A percentile compares a stretch with the other conserved stretches of the same genome.
phyloP scores from a whole-genome alignment of 495 filamentous ascomycete species.

The Aspergillus egyptiacus region DNA sequence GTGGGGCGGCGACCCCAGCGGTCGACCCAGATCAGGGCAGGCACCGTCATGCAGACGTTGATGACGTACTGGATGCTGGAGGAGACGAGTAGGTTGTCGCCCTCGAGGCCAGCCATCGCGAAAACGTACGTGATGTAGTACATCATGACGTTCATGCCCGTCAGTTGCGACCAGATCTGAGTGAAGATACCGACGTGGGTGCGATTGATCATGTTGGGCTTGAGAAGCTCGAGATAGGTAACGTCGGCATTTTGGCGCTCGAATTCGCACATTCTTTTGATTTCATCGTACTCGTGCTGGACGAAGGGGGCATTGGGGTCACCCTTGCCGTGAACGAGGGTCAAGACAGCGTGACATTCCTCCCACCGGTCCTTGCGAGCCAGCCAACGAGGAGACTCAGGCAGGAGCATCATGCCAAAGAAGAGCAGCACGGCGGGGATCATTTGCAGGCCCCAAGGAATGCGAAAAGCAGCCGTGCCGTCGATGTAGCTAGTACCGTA shows the following conservation, averaged over 20 bases:
- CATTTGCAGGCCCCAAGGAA: conserved; percentile 75
- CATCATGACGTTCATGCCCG: conserved; percentile 83
- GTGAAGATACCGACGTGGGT: conserved; percentile 70
- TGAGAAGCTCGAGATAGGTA: conserved; percentile 64
- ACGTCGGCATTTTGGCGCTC: conserved; percentile 58
- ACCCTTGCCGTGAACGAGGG: conserved; percentile 62
- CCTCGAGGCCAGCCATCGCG: conserved; percentile 61
- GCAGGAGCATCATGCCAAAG: conserved; percentile 56
- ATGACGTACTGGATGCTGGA: conserved; percentile 70
- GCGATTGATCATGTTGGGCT: conserved; percentile 65
- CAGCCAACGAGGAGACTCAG: conserved; percentile 75
- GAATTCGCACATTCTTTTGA: conserved; percentile 63
- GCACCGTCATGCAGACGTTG: conserved; percentile 49
- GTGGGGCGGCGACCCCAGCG: conserved; percentile 61
- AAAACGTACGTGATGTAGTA: conserved; percentile 62
- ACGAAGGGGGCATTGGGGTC: conserved; percentile 58
- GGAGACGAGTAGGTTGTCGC: conserved; percentile 56
- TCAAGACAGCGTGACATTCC: conserved; percentile 56
- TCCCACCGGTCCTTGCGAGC: conserved; percentile 71
- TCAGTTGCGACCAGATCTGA: conserved; percentile 80
- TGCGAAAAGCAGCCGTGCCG: conserved; percentile 55
- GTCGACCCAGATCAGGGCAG: conserved; percentile 54
- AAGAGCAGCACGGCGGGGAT: conserved; percentile 62
- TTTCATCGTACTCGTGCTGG: conserved; percentile 60
- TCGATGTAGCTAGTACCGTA: conserved; percentile 25